These are phyloP conservation scores for Penicillium sp. DNA, from an alignment of 2,329 filamentous ascomycete genomes.

Conservation along the genomic window DNA sequence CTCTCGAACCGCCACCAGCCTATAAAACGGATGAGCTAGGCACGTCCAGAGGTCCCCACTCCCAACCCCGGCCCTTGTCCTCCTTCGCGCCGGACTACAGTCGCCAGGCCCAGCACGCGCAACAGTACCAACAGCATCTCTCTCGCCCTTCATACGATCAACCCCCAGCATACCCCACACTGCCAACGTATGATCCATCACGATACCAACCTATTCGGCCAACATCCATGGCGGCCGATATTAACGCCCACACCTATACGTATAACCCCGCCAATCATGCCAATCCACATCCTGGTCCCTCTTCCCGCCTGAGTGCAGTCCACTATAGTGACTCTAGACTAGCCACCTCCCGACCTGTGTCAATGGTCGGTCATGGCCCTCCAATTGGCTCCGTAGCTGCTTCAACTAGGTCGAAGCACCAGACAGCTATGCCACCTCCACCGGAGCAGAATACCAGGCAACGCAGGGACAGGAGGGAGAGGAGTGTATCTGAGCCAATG, in stretches of 20 bases:
- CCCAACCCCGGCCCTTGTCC: conserved; percentile 23
- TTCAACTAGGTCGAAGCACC: conserved; percentile 1
- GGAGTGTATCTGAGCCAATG: conserved; percentile 22
- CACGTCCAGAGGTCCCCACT: conserved; percentile 13
- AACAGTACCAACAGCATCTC: conserved; percentile 10
- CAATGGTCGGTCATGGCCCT: not conserved
- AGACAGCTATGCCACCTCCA: conserved; percentile 12
- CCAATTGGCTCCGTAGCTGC: not conserved
- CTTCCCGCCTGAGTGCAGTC: conserved; percentile 20
- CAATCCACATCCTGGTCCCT: conserved; percentile 9
- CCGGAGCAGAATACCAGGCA: not conserved
- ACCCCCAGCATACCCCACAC: conserved; percentile 28
- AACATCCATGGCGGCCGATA: conserved; percentile 5
- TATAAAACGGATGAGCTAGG: conserved; percentile 14
- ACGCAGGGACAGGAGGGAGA: conserved; percentile 15
- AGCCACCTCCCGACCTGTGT: conserved; percentile 16
- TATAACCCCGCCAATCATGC: conserved; percentile 4
- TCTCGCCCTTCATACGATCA: conserved; percentile 21
- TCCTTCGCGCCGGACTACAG: conserved; percentile 23
- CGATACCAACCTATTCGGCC: conserved; percentile 26
- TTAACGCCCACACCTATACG: conserved; percentile 4
- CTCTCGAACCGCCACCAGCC: conserved; percentile 16
- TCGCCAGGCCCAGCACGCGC: conserved; percentile 13
- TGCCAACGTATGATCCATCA: conserved; percentile 37
- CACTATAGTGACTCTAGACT: conserved; percentile 19